Evolutionary conservation across 2,329 filamentous ascomycete species (phyloP), one percentile per base, ranked within the genome.

Genomic region (Exophiala mesophila): DNA sequence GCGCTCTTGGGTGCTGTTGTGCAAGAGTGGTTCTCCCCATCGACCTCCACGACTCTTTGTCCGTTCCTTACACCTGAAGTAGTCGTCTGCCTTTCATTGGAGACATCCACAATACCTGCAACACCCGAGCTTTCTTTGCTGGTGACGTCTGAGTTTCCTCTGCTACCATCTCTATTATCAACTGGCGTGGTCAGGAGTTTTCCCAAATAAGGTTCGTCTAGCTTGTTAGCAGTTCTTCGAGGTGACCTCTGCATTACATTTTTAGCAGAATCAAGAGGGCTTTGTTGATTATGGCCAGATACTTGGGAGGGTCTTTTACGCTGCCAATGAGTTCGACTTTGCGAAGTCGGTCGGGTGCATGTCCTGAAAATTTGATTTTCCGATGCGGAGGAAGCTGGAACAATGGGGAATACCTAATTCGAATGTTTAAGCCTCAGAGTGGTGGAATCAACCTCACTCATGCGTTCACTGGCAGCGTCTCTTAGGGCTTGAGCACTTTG

Each of bases 151-250:
- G 36, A 40, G 24, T 37, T 47, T 31, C 46, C 35, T 29, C 46
- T 36, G 29, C 45, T 44, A 3, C 49, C 49, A 24, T 52, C 39
- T 17, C 46, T 45, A 33, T 52, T 46, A 43, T 49, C 49, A 24
- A 28, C 44, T 10, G 49, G 49, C 4, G 49, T 36, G 8, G 42
- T 41, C 23, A 49, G 40, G 36, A 52, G 49, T 13, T 41, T 41
- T 30, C 46, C 45, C 15, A 47, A 13, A 6, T 36, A 37, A 17
- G 39, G 30, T 8, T 47, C 31, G 17, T 41, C 18, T 17, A 46
- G 31, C 26, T 51, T 39, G 19, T 44, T 41, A 9, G 48, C 18
- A 2, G 42, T 39, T 23, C 24, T 26, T 34, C 39, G 39, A 19
- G 52, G 39, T 19, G 46, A 41, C 24, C 44, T 41, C 24, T 44